Evolutionary conservation across 768 basidiomycete species (phyloP), one percentile per base, ranked within the genome.

Genomic region (Lepiota brunneoincarnata): DNA sequence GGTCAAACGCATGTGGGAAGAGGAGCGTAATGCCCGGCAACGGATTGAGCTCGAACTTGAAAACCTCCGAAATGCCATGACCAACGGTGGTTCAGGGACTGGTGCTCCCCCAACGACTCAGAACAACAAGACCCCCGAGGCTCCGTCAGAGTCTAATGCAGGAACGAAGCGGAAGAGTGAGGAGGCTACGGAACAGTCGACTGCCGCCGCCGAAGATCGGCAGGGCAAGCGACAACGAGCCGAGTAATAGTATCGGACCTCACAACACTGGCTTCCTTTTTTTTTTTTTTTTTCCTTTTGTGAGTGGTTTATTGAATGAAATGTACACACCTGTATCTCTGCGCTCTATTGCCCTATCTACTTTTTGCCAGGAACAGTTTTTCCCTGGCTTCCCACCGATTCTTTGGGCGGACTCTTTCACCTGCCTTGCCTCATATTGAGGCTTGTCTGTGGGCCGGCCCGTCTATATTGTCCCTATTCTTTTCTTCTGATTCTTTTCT

Each of bases 1-100:
- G 68, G 76, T 88, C 67, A 83, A 87, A 63, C 74, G 87, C n/a
- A 60, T 85, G 64, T 91, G 89, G 86, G 90, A 91, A 49, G 86
- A 89, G 60, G 91, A 92, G 66, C 77, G 86, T 17, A 72, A 73
- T 50, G 75, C 72, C 2, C 75, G 87, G 28, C 74, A 80, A 66
- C 71, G 86, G 34, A 72, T 79, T 0, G 86, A 90, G 68, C 71
- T 69, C n/a, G 89, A 91, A 64, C 69, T 90, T 12, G 81, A 84
- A 45, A 70, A 75, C 31, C 64, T 88, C 15, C 72, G 79, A 18
- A 77, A 73, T 18, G 62, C 59, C n/a, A 57, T 62, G 18, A 46
- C 57, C 28, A 65, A 63, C 31, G 69, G 64, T 7, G 64, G 31
- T 9, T 3, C 37, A 14, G 44, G 34, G 10, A 4, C 21, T 20